Evolutionary conservation across 2,329 filamentous ascomycete genomes (phyloP), one percentile per base, ranked within the genome.

Genomic region (Beauveria rudraprayagi): DNA sequence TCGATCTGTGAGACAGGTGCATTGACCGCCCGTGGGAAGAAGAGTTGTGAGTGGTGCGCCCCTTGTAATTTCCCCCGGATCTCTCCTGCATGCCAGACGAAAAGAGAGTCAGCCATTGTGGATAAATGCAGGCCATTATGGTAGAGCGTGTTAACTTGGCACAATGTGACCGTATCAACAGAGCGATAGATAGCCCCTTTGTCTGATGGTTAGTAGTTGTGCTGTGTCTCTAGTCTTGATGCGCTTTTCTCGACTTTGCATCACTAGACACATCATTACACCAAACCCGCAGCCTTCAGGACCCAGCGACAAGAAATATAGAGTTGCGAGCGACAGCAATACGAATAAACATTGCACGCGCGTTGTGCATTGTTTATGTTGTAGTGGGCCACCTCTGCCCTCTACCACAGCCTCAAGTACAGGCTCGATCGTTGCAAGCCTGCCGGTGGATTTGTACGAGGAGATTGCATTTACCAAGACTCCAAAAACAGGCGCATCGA

Each of bases 11-110:
- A 56, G 53, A 56, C 41, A 43, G 16, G 53, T 26, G 53, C 53
- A 40, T 46, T 41, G 53, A 26, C 53, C 53, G 53, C 24, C 51
- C 19, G 34, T 46, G 41, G 41, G 26, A 34, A n/a, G 26, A 41
- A 46, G 41, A 22, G 53, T 19, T 26, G 40, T 30, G 48, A 37
- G 34, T 37, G 34, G 34, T 37, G 48, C 24, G 41, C 53, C 53
- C 53, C 53, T 53, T 56, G 46, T 56, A 48, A 57, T 57, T 48
- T 57, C 55, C 55, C 55, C 30, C 19, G 43, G 28, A 48, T 28
- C 37, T 57, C 28, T 57, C 28, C 44, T 57, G 55, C 55, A 48
- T 57, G 26, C 52, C 40, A 57, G 55, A 48, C 54, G 41, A 48
- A 56, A 44, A 26, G 44, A 57, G 44, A n/a, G 44, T 30, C 47